These are phyloP conservation scores for Sugiyamaella xylanicola DNA, from an alignment of 1,139 yeast species.

Conservation along the genomic window DNA sequence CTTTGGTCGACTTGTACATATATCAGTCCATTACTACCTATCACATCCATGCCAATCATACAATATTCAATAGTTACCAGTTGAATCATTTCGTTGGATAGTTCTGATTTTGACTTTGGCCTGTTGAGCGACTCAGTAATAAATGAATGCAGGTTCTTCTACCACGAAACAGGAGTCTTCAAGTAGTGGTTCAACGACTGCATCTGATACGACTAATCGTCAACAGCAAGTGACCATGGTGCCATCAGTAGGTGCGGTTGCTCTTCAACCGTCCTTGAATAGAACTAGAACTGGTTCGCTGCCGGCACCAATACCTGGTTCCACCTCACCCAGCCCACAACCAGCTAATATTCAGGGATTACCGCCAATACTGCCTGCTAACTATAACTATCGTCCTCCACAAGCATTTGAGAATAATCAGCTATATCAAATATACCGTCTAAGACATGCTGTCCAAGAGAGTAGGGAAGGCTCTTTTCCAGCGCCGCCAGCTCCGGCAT, in stretches of 20 bases:
- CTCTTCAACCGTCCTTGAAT: slow-evolving; percentile 1
- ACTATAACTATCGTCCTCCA: slow-evolving; percentile 2
- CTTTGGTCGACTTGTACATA: background rate
- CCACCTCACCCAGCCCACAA: background rate
- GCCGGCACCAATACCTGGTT: background rate
- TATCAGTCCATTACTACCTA: background rate
- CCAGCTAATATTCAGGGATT: background rate
- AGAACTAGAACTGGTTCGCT: background rate
- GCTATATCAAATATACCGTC: slow-evolving; percentile 15
- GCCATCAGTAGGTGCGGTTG: slow-evolving; percentile 4
- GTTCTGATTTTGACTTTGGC: background rate
- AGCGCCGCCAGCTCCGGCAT: slow-evolving; percentile 12
- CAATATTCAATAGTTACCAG: background rate
- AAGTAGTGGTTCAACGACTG: slow-evolving; percentile 1
- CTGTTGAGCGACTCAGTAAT: background rate
- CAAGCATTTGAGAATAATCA: slow-evolving; percentile 11
- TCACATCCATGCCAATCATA: background rate
- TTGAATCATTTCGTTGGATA: background rate
- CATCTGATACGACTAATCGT: slow-evolving; percentile 6
- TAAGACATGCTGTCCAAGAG: slow-evolving; percentile 9
- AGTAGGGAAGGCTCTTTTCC: slow-evolving; percentile 7
- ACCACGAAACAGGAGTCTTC: slow-evolving; percentile 7
- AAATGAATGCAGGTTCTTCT: slow-evolving; percentile 12
- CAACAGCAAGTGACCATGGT: slow-evolving; percentile 3
- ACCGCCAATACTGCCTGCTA: slow-evolving; percentile 1